A percentile compares a stretch with the other conserved stretches of the same genome.
Conservation (phyloP, 805 yeast genomes). For the Monosporozyma servazzii region DNA sequence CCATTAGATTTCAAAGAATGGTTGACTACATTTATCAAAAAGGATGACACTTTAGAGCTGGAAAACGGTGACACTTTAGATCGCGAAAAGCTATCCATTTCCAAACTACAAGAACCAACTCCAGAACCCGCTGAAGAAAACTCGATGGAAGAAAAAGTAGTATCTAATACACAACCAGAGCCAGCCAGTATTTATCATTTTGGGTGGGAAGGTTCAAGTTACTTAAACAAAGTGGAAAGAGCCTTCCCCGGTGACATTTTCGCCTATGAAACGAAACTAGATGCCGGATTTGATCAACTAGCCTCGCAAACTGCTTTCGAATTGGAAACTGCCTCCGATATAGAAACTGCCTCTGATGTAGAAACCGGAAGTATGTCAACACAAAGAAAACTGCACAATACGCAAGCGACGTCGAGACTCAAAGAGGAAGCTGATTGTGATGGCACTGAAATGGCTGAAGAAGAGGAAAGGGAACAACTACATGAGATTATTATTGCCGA, state of each 20-base stretch:
- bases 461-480: background rate
- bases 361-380: background rate
- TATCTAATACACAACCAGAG: constrained; percentile 1
- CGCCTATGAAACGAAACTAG: constrained; percentile 27
- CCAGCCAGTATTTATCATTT: constrained; percentile 6
- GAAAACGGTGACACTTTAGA: constrained; percentile 3
- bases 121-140: background rate
- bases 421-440: background rate
- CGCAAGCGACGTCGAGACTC: background rate
- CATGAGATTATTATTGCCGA: background rate
- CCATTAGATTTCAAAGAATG: constrained; percentile 13
- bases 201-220: constrained; percentile 18
- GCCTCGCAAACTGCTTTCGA: background rate
- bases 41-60: constrained; percentile 3
- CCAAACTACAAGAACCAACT: background rate
- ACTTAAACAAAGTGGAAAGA: constrained; percentile 13
- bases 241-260: constrained; percentile 13
- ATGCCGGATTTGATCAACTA: background rate
- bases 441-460: background rate
- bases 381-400: background rate
- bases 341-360: background rate
- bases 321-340: background rate
- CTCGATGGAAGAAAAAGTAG: background rate
- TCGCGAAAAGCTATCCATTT: background rate
- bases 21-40: constrained; percentile 12